Evolutionary conservation across 371 early-diverging fungal species (phyloP), one percentile per base, ranked within the genome.

Genomic region (Mucor plumbeus): DNA sequence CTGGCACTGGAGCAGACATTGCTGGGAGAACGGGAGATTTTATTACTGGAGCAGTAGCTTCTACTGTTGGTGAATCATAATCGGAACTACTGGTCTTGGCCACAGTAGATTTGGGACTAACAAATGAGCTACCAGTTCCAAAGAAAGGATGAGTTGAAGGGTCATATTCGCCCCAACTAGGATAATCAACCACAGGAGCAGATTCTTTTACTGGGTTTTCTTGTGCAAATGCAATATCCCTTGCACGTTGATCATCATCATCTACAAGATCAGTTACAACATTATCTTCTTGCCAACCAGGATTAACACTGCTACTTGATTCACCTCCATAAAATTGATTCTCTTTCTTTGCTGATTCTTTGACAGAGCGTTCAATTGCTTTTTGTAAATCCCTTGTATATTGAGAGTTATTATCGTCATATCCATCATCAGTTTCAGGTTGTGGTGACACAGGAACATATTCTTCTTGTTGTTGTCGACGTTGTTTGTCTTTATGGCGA

Each of bases 361-460:
- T 36, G 8, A 67, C 15, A 6, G 77, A 77, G 4, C 43, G 61
- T 17, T 62, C 65, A 11, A 80, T 63, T 6, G 80, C 80, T 14
- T 71, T 60, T 39, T 75, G 59, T 3, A 75, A 11, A n/a, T 75
- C 73, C 3, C 47, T 26, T 17, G 60, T 13, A 56, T 38, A 73
- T 26, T 59, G 35, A 1, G 61, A 62, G 57, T 78, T 57, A n/a
- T 73, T 64, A 35, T 75, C 73, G 62, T 78, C 68, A 14, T 75
- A 69, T n/a, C 68, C 69, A 38, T 54, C 65, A 13, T 56, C 36
- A 0, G 64, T 58, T n/a, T 57, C 38, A 33, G 40, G 41, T 61
- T 61, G 44, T 17, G 57, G 62, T n/a, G 61, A 26, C 14, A 54
- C 13, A 41, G 56, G 26, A 19, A 44, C 57, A 33, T 57, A 34